phyloP scores from a whole-genome alignment of 2,329 filamentous ascomycete species.

The Geosmithia putterillii region DNA sequence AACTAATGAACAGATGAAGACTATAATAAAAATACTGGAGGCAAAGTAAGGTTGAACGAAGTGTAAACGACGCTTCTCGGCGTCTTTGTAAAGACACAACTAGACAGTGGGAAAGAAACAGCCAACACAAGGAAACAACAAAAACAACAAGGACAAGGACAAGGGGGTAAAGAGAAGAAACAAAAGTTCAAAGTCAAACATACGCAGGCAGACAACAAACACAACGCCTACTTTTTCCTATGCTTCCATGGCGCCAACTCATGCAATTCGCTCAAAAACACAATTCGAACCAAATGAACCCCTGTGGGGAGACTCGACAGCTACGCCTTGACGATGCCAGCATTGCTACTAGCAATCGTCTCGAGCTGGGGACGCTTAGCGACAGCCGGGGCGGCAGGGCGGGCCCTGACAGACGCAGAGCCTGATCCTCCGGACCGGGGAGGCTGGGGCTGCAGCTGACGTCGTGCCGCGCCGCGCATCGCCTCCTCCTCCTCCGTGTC shows the following conservation, averaged over 20 bases:
- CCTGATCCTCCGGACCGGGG: too few species aligned
- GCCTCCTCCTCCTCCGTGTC: constrained; percentile 16
- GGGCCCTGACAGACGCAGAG: too few species aligned
- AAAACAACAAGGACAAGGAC: neutral
- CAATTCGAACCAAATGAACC: neutral
- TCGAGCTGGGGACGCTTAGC: constrained; percentile 30
- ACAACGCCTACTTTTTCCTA: neutral
- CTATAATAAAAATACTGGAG: too few species aligned
- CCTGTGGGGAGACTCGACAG: too few species aligned
- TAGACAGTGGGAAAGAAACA: neutral
- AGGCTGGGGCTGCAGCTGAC: neutral
- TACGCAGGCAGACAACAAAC: neutral
- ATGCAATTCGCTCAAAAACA: neutral
- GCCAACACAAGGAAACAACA: neutral
- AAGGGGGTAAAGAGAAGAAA: neutral
- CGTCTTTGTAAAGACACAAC: too few species aligned
- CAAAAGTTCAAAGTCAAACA: neutral
- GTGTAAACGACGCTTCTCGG: too few species aligned
- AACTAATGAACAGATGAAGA: too few species aligned
- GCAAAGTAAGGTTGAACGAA: too few species aligned
- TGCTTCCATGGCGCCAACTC: neutral
- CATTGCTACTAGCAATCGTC: constrained; percentile 33
- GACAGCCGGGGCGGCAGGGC: constrained; percentile 14
- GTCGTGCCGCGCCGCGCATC: constrained; percentile 9
- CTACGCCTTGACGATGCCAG: constrained; percentile 5